Base-by-base conservation (phyloP, 371 early-diverging fungal genomes). In the Lichtheimia ornata region DNA sequence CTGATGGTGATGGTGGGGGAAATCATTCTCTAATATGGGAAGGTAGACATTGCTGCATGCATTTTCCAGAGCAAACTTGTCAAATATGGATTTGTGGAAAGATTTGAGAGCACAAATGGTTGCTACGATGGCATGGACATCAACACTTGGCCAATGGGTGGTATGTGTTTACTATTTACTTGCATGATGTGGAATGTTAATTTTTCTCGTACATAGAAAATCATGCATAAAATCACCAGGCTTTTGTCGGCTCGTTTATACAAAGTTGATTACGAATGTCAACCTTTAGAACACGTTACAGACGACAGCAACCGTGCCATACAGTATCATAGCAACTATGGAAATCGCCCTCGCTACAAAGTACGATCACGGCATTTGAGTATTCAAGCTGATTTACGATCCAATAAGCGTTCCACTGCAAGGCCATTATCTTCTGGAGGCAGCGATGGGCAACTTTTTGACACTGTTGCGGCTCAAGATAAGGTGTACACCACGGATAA, bases 101-200 rank as follows among this genome's bases (percentile, higher is more conserved):
- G 74, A 75, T 7, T 54, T 88, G 35, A 77, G 75, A 54, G 60
- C 70, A 15, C 72, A 77, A 13, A 64, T 85, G 69, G 61, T 76
- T 9, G 68, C 68, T 7, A 70, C 81, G 15, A 71, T 81, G 50
- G 71, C 76, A 2, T 83, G 79, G 79, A 67, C 77, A 3, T 84
- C 83, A 61, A 68, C 77, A n/a, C 70, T 86, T 25, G 66, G 75
- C 13, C 86, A 85, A 54, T 88, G 85, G 85, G 74, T 76, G 63
- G 85, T 84, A 80, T 47, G 14, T 45, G n/a, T 35, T 35, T 35
- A 35, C 35, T 35, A 35, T 11, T 35, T n/a, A 44, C 12, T 9
- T 43, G 45, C 57, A 22, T n/a, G 12, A 30, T 13, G 15, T 15
- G 14, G 5, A 9, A 47, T 24, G 35, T 24, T 53, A 17, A 35